Evolutionary conservation across 2,329 filamentous ascomycete species (phyloP).

Genomic region (Ophiostoma perfectum): DNA sequence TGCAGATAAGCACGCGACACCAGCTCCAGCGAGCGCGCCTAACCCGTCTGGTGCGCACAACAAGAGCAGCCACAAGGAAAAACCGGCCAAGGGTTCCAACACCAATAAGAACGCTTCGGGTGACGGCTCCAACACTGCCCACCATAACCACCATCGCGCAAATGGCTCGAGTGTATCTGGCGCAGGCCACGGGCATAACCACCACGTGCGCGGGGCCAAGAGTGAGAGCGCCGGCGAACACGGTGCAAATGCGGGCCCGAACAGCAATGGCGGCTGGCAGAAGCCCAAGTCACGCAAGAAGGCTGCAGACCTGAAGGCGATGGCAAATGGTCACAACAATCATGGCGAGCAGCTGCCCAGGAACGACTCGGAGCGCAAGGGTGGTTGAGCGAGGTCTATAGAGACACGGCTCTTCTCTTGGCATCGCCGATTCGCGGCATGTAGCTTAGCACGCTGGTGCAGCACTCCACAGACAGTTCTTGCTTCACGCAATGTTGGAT

Average conservation of each 20-base stretch:
- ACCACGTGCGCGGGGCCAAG: conserved; percentile 12
- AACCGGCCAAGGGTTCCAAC: conserved; percentile 11
- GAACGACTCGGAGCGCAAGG: conserved; percentile 57
- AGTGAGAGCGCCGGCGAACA: conserved; percentile 15
- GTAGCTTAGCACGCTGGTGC: not conserved
- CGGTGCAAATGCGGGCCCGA: conserved; percentile 17
- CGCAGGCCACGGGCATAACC: conserved; percentile 43
- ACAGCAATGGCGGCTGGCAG: conserved; percentile 46
- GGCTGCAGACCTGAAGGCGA: conserved; percentile 44
- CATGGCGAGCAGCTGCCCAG: conserved; percentile 52
- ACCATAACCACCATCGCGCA: conserved; percentile 25
- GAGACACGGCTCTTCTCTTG: not conserved
- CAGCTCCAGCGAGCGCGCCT: not conserved
- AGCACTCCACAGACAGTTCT: not conserved
- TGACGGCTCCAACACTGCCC: not conserved
- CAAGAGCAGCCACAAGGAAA: conserved; percentile 22
- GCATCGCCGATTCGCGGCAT: not conserved
- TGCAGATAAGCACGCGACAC: not conserved
- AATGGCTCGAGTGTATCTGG: conserved; percentile 32
- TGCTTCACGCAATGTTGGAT: not conserved
- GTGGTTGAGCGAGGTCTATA: conserved; percentile 44
- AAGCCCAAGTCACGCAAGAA: conserved; percentile 54
- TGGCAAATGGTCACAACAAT: conserved; percentile 35
- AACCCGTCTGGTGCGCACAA: not conserved
- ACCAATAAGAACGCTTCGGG: conserved; percentile 22